A percentile compares a stretch with the other conserved stretches of the same genome.
These are phyloP conservation scores for Metschnikowia arizonensis DNA, from an alignment of 805 yeast genomes.

Conservation along the genomic window DNA sequence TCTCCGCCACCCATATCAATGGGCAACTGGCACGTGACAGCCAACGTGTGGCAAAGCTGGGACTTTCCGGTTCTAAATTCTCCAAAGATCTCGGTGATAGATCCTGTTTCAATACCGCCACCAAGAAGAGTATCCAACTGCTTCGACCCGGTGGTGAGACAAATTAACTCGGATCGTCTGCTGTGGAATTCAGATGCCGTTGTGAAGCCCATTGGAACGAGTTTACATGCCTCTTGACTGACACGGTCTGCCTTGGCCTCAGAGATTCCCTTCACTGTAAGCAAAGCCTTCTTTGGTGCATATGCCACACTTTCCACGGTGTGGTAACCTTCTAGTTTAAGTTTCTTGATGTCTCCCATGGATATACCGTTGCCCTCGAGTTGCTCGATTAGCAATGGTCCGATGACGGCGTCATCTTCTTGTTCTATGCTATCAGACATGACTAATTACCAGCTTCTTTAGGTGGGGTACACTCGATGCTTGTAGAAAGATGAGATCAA, in stretches of 20 bases:
- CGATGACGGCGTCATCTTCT: slow-evolving; percentile 53
- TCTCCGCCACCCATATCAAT: slow-evolving; percentile 98
- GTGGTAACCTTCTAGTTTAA: slow-evolving; percentile 77
- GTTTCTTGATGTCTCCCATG: slow-evolving; percentile 68
- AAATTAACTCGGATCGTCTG: slow-evolving; percentile 83
- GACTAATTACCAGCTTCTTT: not conserved
- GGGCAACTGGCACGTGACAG: slow-evolving; percentile 95
- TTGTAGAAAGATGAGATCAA: not conserved
- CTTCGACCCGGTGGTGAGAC: slow-evolving; percentile 93
- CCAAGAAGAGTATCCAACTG: slow-evolving; percentile 89
- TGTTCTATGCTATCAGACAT: slow-evolving; percentile 17
- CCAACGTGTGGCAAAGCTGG: slow-evolving; percentile 92
- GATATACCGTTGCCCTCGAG: slow-evolving; percentile 85
- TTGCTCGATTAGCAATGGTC: slow-evolving; percentile 52
- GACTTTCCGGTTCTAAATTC: slow-evolving; percentile 98
- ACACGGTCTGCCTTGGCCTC: slow-evolving; percentile 92
- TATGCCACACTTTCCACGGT: slow-evolving; percentile 93
- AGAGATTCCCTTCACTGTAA: slow-evolving; percentile 84
- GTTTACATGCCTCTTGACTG: slow-evolving; percentile 73
- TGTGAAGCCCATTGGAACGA: slow-evolving; percentile 94
- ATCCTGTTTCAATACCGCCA: slow-evolving; percentile 97
- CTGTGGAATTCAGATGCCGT: slow-evolving; percentile 93
- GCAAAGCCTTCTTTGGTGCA: slow-evolving; percentile 76
- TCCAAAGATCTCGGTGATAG: slow-evolving; percentile 93
- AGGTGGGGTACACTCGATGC: not conserved